A percentile compares a stretch with the other conserved stretches of the same genome.
These are phyloP conservation scores for Diplodia corticola DNA, from an alignment of 2,329 filamentous ascomycete species.

Conservation along the genomic window DNA sequence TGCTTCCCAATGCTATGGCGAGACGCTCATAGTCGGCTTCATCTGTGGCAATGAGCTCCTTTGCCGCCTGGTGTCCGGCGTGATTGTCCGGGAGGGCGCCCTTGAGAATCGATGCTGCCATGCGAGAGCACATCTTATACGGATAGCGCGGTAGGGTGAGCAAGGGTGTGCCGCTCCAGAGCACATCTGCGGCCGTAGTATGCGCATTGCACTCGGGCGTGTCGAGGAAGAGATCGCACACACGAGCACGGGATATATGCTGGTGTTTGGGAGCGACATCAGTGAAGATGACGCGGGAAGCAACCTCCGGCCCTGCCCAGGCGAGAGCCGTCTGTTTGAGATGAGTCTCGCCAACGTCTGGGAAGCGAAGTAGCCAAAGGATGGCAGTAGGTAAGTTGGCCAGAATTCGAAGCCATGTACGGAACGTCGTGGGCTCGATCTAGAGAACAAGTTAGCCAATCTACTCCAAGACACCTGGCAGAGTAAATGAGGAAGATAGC, in stretches of 20 bases:
- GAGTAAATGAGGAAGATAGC: slow-evolving; percentile 31
- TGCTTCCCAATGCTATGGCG: slow-evolving; percentile 37
- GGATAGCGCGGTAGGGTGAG: slow-evolving; percentile 87
- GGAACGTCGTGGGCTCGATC: slow-evolving; percentile 97
- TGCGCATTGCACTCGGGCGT: slow-evolving; percentile 98
- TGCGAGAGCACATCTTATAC: slow-evolving; percentile 99
- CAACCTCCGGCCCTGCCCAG: slow-evolving; percentile 86
- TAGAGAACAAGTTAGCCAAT: slow-evolving; percentile 42
- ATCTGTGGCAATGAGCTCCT: slow-evolving; percentile 72
- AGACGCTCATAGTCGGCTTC: slow-evolving; percentile 83
- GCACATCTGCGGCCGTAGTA: slow-evolving; percentile 91
- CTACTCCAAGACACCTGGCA: neutral
- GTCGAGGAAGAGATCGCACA: slow-evolving; percentile 94
- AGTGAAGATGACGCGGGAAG: slow-evolving; percentile 86
- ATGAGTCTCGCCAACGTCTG: slow-evolving; percentile 86
- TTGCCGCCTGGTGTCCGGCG: slow-evolving; percentile 66
- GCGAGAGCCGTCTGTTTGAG: slow-evolving; percentile 73
- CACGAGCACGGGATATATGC: slow-evolving; percentile 86
- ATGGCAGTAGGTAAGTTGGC: slow-evolving; percentile 81
- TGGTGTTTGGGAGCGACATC: slow-evolving; percentile 94
- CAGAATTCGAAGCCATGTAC: slow-evolving; percentile 91
- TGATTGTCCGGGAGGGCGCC: slow-evolving; percentile 76
- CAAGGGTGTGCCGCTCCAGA: slow-evolving; percentile 94
- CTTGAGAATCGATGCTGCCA: slow-evolving; percentile 91
- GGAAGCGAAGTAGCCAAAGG: slow-evolving; percentile 95